Evolutionary conservation across 306 rosid species (phyloP).

Genomic region (Trichosanthes truncata): DNA sequence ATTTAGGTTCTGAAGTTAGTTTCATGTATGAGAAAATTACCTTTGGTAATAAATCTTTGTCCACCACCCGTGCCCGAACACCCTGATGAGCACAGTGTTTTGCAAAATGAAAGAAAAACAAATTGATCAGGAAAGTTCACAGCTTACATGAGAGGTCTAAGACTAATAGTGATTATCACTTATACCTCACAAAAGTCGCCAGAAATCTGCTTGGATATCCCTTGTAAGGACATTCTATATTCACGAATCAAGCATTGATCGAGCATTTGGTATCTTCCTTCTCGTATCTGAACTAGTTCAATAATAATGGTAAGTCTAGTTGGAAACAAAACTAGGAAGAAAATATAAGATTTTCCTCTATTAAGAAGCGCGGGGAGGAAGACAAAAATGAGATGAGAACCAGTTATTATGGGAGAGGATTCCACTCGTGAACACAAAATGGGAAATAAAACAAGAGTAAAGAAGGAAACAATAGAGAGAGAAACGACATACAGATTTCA

Average conservation of each 20-base stretch:
- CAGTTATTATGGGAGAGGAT: background rate
- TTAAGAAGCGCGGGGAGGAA: background rate
- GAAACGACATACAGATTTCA: conserved; percentile 68
- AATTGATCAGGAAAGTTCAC: background rate
- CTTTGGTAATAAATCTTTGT: conserved; percentile 76
- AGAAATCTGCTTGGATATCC: conserved; percentile 40
- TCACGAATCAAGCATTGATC: conserved; percentile 83
- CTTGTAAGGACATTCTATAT: conserved; percentile 72
- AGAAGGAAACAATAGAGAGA: background rate
- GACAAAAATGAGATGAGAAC: background rate
- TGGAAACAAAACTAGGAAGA: background rate
- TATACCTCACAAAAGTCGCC: conserved; percentile 79
- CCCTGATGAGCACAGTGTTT: conserved; percentile 39
- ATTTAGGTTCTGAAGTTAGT: background rate
- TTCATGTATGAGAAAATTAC: conserved; percentile 21
- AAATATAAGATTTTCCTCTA: background rate
- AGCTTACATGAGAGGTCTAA: background rate
- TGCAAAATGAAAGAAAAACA: background rate
- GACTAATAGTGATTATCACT: background rate
- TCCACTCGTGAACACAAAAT: background rate
- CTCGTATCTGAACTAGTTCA: conserved; percentile 48
- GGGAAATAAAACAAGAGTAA: background rate
- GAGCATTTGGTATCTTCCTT: conserved; percentile 76
- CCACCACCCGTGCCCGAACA: conserved; percentile 74
- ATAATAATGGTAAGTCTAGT: background rate